A percentile compares a stretch with the other conserved stretches of the same genome.
Evolutionary conservation across 805 yeast genomes (phyloP).

Genomic region (Martiniozyma abietophila): DNA sequence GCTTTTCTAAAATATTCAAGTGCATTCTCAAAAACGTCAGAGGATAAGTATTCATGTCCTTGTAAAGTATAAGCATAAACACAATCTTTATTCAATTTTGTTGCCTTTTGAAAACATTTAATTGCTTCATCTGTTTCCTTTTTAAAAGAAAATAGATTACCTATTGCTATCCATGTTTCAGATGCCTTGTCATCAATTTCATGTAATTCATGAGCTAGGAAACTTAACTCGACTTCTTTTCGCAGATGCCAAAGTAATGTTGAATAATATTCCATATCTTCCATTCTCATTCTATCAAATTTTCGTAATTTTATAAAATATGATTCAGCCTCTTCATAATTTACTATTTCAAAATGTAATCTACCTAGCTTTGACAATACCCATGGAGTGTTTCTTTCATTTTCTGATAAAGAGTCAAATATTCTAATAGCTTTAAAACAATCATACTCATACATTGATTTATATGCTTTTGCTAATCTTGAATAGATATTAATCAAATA

Average conservation of each 20-base stretch:
- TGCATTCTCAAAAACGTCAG: conserved; percentile 87
- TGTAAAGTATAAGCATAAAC: conserved; percentile 87
- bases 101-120: conserved; percentile 74
- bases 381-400: conserved; percentile 70
- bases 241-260: conserved; percentile 91
- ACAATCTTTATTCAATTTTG: conserved; percentile 47
- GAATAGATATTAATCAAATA: conserved; percentile 40
- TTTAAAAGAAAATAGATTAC: conserved; percentile 76
- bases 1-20: conserved; percentile 75
- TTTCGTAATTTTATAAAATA: conserved; percentile 55
- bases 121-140: conserved; percentile 87
- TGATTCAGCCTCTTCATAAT: conserved; percentile 66
- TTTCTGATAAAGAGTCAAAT: conserved; percentile 53
- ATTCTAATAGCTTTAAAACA: conserved; percentile 71
- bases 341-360: conserved; percentile 77
- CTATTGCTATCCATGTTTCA: conserved; percentile 87
- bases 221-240: conserved; percentile 69
- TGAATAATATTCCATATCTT: conserved; percentile 87
- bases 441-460: conserved; percentile 56
- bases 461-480: conserved; percentile 50
- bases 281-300: conserved; percentile 66
- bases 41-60: conserved; percentile 86
- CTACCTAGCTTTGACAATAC: conserved; percentile 74
- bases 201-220: conserved; percentile 70
- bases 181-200: conserved; percentile 55